Conservation (phyloP, 345 rosid species). For the Cardamine resedifolia region DNA sequence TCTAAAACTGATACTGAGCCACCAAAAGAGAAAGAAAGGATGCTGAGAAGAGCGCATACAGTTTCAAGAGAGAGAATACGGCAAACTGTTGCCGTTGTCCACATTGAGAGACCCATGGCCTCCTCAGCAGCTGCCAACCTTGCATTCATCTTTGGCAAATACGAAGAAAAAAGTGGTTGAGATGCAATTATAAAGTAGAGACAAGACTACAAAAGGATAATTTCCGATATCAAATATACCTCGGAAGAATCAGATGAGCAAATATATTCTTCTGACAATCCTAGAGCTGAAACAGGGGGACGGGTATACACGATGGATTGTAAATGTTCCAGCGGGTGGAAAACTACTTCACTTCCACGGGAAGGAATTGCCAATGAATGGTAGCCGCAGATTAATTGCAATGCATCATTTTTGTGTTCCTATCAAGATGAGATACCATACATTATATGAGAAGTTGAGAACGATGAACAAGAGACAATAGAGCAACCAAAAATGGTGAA, state of each 20-base stretch:
- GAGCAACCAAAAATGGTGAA: constrained; percentile 18
- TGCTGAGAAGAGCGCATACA: constrained; percentile 50
- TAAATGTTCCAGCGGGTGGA: constrained; percentile 88
- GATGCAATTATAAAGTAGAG: constrained; percentile 22
- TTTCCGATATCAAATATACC: constrained; percentile 47
- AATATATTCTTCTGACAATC: constrained; percentile 45
- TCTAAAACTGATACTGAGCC: constrained; percentile 10
- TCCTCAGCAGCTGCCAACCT: constrained; percentile 88
- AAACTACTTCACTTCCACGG: constrained; percentile 65
- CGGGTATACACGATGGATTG: constrained; percentile 77
- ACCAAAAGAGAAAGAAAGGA: constrained; percentile 25
- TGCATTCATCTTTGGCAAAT: constrained; percentile 56
- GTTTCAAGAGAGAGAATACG: constrained; percentile 89
- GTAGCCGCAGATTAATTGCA: constrained; percentile 85
- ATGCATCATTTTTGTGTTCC: constrained; percentile 79
- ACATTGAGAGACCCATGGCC: constrained; percentile 81
- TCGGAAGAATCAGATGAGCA: constrained; percentile 56
- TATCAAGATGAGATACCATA: constrained; percentile 40
- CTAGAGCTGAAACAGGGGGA: constrained; percentile 61
- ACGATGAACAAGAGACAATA: constrained; percentile 17
- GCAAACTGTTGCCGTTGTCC: constrained; percentile 98
- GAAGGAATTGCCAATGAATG: constrained; percentile 68
- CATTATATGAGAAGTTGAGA: constrained; percentile 21
- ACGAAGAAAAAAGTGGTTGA: constrained; percentile 24
- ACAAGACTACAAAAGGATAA: constrained; percentile 17